phyloP scores from a whole-genome alignment of 306 rosid genomes.

The Prunus mongolica region DNA sequence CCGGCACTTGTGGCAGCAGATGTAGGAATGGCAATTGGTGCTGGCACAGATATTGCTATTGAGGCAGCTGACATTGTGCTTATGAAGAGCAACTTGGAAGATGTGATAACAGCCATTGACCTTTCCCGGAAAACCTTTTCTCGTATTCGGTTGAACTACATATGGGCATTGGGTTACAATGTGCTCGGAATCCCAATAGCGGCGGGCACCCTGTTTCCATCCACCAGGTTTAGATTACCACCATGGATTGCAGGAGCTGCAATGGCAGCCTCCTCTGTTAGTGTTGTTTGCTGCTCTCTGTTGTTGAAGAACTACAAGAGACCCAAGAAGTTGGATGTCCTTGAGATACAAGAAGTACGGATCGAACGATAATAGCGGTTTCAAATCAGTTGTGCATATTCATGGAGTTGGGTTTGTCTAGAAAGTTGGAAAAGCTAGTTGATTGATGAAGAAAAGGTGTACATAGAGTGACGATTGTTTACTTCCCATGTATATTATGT shows the following conservation, averaged over 20 bases:
- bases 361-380: slow-evolving; percentile 31
- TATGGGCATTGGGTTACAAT: slow-evolving; percentile 82
- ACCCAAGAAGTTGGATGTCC: slow-evolving; percentile 49
- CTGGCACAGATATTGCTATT: slow-evolving; percentile 86
- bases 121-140: slow-evolving; percentile 64
- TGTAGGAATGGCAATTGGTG: slow-evolving; percentile 88
- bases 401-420: background rate
- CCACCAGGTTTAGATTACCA: slow-evolving; percentile 55
- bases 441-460: background rate
- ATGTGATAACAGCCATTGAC: slow-evolving; percentile 71
- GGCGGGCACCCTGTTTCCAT: slow-evolving; percentile 62
- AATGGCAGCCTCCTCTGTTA: slow-evolving; percentile 93
- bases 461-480: background rate
- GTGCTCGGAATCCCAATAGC: slow-evolving; percentile 76
- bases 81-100: slow-evolving; percentile 78
- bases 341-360: slow-evolving; percentile 40
- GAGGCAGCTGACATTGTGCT: slow-evolving; percentile 92
- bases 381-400: background rate
- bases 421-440: background rate
- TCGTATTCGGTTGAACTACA: slow-evolving; percentile 65
- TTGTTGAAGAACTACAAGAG: slow-evolving; percentile 65
- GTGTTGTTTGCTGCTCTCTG: slow-evolving; percentile 78
- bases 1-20: slow-evolving; percentile 82
- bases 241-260: slow-evolving; percentile 99
- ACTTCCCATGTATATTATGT: background rate